Percentiles rank a stretch among this genome's conserved stretches.
phyloP scores from a whole-genome alignment of 345 rosid species.

The Litchi chinensis region DNA sequence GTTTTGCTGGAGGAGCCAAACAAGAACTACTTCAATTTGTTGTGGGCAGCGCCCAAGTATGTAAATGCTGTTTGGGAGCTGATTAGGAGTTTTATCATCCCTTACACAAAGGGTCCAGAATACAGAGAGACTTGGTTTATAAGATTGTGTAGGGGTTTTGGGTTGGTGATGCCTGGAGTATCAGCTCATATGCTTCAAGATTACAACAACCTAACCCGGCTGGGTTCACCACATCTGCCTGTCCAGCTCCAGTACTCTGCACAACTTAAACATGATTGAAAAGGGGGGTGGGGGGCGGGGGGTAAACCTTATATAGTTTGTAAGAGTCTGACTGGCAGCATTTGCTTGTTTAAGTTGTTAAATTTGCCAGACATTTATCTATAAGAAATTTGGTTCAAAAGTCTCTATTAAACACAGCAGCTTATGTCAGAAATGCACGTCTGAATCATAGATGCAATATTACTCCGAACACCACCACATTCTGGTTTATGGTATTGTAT shows the following conservation, averaged over 20 bases:
- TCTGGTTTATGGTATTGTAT: background rate
- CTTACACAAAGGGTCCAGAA: slow-evolving; percentile 40
- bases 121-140: slow-evolving; percentile 60
- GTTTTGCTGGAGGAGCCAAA: slow-evolving; percentile 61
- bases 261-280: background rate
- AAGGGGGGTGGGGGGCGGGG: no score
- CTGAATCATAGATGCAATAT: background rate
- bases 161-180: slow-evolving; percentile 55
- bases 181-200: slow-evolving; percentile 65
- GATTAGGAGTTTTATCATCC: slow-evolving; percentile 51
- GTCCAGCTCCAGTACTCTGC: background rate
- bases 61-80: slow-evolving; percentile 67
- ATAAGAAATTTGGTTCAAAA: no score
- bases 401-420: no score
- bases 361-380: background rate
- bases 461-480: background rate
- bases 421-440: background rate
- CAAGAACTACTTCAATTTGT: slow-evolving; percentile 58
- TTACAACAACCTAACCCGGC: slow-evolving; percentile 51
- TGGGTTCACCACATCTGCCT: slow-evolving; percentile 39
- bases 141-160: slow-evolving; percentile 41
- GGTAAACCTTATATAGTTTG: no score
- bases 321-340: background rate
- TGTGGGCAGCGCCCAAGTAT: slow-evolving; percentile 49
- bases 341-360: background rate